Percentiles rank a stretch among this genome's conserved stretches.
Evolutionary conservation across 306 rosid species (phyloP).

Genomic region (Vigna hirtella): DNA sequence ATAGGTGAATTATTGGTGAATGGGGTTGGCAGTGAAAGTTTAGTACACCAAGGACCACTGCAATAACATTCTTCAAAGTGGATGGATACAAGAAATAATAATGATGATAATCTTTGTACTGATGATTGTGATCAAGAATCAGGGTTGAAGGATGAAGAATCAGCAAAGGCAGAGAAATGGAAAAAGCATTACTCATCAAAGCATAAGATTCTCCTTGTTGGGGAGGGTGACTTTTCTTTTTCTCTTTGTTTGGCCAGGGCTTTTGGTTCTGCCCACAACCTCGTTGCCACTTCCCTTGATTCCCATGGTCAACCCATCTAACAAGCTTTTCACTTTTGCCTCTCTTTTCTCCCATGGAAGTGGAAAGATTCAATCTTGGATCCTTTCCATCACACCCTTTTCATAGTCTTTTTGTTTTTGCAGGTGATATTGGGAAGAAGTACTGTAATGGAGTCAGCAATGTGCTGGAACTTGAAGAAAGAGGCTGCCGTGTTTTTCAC

Average conservation of each 20-base stretch:
- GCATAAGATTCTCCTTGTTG: slow-evolving; percentile 70
- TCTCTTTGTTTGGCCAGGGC: slow-evolving; percentile 63
- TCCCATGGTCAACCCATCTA: slow-evolving; percentile 54
- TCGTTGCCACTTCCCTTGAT: slow-evolving; percentile 83
- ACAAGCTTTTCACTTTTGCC: background rate
- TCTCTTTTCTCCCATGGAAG: background rate
- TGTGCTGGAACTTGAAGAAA: slow-evolving; percentile 77
- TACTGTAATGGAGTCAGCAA: slow-evolving; percentile 65
- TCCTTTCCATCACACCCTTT: slow-evolving; percentile 32
- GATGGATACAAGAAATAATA: background rate
- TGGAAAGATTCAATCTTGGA: slow-evolving; percentile 14
- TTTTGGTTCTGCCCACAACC: slow-evolving; percentile 70
- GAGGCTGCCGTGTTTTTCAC: slow-evolving; percentile 62
- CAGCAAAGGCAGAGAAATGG: slow-evolving; percentile 58
- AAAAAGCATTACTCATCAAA: slow-evolving; percentile 74
- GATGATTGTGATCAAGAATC: slow-evolving; percentile 25
- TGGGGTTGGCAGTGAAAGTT: too few species aligned
- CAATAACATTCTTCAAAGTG: too few species aligned
- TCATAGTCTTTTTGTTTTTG: background rate
- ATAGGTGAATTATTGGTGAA: too few species aligned
- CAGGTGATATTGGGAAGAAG: slow-evolving; percentile 65
- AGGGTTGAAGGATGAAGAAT: slow-evolving; percentile 36
- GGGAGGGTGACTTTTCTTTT: slow-evolving; percentile 91
- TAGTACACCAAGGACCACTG: too few species aligned
- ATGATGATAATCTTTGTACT: background rate